Evolutionary conservation across 2,329 filamentous ascomycete genomes (phyloP), one percentile per base, ranked within the genome.

Genomic region (Aspergillus fischeri): DNA sequence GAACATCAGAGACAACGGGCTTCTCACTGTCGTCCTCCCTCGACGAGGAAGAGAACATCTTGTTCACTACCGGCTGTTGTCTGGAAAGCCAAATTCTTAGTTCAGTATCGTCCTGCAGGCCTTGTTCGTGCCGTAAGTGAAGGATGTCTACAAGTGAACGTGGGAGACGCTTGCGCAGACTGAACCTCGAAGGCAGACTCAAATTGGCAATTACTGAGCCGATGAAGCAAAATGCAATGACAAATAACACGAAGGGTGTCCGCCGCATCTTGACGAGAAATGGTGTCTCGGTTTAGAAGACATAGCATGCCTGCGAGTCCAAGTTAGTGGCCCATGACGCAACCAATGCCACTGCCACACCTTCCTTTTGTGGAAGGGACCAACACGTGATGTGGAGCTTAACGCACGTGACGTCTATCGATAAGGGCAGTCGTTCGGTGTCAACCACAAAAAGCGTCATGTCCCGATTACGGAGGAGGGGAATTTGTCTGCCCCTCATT

Each of bases 1-100:
- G 86, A 35, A 96, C 87, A 74, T 97, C 93, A 45, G 88, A 89
- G 55, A 97, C 84, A 59, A 91, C 85, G 32, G 93, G 83, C 51
- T 79, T 79, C 17, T 60, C 49, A 50, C 52, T 69, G 68, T 77
- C 60, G 53, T 63, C 55, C n/a, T 57, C 56, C 1, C 57, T 41
- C 8, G 61, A 50, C 20, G 61, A 59, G 28, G 69, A 65, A 54
- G 70, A 67, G 28, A 61, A 51, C 24, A 66, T 56, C 38, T 58
- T 61, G 25, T 63, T 66, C 63, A 67, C 65, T 11, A 69, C 56
- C 28, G 68, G 59, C 28, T 67, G 65, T 28, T 68, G 70, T 51
- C 47, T 53, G 7, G 53, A 51, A 17, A 66, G 55, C 63, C 63
- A 62, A 45, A 65, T 54, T 47, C 61, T 60, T 17, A 67, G 50